Evolutionary conservation across 2,329 filamentous ascomycete species (phyloP).

Genomic region (Blumeria graminis): DNA sequence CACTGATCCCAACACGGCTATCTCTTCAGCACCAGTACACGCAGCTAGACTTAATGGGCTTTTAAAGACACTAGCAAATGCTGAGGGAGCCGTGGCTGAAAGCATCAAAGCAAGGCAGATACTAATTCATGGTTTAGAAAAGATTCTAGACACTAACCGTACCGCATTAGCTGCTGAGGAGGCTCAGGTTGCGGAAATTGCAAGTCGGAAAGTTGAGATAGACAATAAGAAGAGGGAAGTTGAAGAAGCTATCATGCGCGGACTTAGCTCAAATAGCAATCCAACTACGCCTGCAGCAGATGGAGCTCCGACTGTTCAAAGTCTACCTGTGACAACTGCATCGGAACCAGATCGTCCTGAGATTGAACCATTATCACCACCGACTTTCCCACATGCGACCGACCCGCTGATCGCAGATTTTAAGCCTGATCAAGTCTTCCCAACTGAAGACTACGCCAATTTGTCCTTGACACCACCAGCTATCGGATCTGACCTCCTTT

Average conservation of each 20-base stretch:
- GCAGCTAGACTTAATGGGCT: constrained; percentile 73
- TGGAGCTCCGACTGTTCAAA: constrained; percentile 15
- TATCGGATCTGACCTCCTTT: constrained; percentile 15
- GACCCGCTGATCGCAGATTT: constrained; percentile 14
- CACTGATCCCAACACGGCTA: constrained; percentile 40
- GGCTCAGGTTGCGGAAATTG: constrained; percentile 35
- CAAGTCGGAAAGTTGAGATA: constrained; percentile 42
- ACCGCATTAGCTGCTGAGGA: constrained; percentile 47
- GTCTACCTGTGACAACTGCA: constrained; percentile 20
- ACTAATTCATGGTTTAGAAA: constrained; percentile 60
- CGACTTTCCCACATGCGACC: constrained; percentile 26
- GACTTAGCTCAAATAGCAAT: constrained; percentile 38
- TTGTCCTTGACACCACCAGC: background rate
- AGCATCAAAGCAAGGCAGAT: constrained; percentile 65
- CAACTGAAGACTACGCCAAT: constrained; percentile 13
- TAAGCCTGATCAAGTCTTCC: constrained; percentile 13
- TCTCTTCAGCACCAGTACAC: constrained; percentile 70
- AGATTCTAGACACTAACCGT: constrained; percentile 52
- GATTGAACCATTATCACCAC: constrained; percentile 72
- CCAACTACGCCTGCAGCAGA: constrained; percentile 23
- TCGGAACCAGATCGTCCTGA: constrained; percentile 50
- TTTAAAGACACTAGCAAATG: constrained; percentile 69
- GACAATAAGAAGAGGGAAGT: constrained; percentile 72
- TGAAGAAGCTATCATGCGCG: constrained; percentile 74
- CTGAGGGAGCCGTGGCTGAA: constrained; percentile 72